Evolutionary conservation across 2,329 filamentous ascomycete species (phyloP).

Genomic region (Xylariaceae sp.): DNA sequence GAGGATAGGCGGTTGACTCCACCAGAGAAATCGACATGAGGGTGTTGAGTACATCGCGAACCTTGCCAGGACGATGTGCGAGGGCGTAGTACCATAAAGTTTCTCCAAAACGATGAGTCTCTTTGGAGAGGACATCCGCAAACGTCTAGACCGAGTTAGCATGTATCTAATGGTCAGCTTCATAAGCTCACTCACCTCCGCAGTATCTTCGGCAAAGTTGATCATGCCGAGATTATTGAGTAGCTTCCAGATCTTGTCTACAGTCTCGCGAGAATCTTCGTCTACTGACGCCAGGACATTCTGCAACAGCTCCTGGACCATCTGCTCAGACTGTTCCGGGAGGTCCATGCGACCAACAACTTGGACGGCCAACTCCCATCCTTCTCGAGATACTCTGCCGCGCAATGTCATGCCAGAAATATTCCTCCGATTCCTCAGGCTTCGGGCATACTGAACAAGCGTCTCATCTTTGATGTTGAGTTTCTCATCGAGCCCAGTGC

Average conservation of each 20-base stretch:
- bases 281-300: conserved; percentile 59
- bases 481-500: conserved; percentile 50
- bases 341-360: conserved; percentile 80
- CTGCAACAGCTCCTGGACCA: conserved; percentile 67
- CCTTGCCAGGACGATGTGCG: conserved; percentile 71
- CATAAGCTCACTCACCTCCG: conserved; percentile 62
- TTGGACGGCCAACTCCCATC: conserved; percentile 86
- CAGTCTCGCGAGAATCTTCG: conserved; percentile 63
- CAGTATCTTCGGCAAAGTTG: conserved; percentile 73
- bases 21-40: conserved; percentile 84
- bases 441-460: conserved; percentile 69
- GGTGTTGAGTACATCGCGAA: conserved; percentile 80
- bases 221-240: conserved; percentile 75
- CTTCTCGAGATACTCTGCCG: conserved; percentile 49
- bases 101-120: conserved; percentile 75
- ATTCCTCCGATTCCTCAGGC: conserved; percentile 53
- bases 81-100: conserved; percentile 89
- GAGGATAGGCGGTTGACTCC: conserved; percentile 77
- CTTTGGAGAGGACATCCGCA: conserved; percentile 69
- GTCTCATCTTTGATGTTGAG: conserved; percentile 75
- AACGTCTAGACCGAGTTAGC: conserved; percentile 58
- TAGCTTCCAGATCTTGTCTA: conserved; percentile 77
- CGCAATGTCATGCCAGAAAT: conserved; percentile 33
- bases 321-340: conserved; percentile 63
- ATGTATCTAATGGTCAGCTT: not conserved